A percentile compares a stretch with the other conserved stretches of the same genome.
phyloP scores from a whole-genome alignment of 2,329 filamentous ascomycete species.

The Botryosphaeria dothidea region DNA sequence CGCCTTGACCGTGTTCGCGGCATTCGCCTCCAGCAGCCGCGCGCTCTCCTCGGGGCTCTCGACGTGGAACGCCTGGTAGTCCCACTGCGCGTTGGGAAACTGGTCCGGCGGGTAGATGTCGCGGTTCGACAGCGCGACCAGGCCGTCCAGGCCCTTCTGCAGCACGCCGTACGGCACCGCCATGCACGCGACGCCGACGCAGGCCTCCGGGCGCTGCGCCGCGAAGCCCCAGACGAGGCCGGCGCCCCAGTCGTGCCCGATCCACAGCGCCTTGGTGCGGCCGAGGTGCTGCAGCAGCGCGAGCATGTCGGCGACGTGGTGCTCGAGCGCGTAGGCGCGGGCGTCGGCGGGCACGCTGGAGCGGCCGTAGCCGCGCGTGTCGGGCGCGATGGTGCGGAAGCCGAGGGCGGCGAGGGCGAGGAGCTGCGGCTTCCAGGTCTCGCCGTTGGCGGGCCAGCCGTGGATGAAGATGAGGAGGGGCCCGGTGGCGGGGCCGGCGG shows the following conservation, averaged over 20 bases:
- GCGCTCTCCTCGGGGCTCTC: constrained; percentile 23
- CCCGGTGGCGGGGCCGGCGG: constrained; percentile 26
- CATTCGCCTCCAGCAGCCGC: constrained; percentile 27
- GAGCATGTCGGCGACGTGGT: constrained; percentile 31
- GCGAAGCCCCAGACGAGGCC: constrained; percentile 34
- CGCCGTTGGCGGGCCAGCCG: constrained; percentile 39
- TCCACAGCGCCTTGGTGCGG: constrained; percentile 47
- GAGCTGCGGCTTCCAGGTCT: constrained; percentile 39
- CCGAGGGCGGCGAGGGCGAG: constrained; percentile 27
- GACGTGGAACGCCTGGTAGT: constrained; percentile 37
- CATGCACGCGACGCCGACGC: constrained; percentile 30
- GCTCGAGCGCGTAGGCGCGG: constrained; percentile 34
- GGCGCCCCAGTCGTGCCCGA: constrained; percentile 49
- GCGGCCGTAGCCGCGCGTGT: constrained; percentile 40
- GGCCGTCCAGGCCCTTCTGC: constrained; percentile 42
- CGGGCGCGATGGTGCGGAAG: constrained; percentile 29
- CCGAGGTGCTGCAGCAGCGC: constrained; percentile 43
- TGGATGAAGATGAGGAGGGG: constrained; percentile 31
- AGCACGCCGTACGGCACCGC: constrained; percentile 45
- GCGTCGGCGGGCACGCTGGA: constrained; percentile 31
- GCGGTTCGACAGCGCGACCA: constrained; percentile 42
- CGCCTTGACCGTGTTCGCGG: constrained; percentile 28
- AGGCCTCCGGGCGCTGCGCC: constrained; percentile 34
- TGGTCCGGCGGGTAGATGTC: constrained; percentile 48
- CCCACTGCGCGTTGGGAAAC: constrained; percentile 41